phyloP scores from a whole-genome alignment of 2,329 filamentous ascomycete species.

The Pestalotiopsis sp. region DNA sequence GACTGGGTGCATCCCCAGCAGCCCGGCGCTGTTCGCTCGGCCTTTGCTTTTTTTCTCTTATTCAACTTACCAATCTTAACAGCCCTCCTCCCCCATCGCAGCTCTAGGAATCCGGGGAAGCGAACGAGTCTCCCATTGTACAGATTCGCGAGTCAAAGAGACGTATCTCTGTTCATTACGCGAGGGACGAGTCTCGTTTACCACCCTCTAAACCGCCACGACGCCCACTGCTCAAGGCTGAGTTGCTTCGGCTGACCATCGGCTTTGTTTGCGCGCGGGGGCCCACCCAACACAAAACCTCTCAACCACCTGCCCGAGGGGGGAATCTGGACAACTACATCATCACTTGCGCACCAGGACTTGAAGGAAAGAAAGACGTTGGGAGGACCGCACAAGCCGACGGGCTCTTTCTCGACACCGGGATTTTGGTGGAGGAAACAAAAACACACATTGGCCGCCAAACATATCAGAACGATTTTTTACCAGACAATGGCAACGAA shows the following conservation, averaged over 20 bases:
- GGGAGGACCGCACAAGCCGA: background rate
- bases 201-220: background rate
- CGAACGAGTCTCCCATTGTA: background rate
- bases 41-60: conserved; percentile 11
- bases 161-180: background rate
- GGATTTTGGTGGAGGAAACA: background rate
- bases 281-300: conserved; percentile 3
- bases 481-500: background rate
- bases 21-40: background rate
- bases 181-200: background rate
- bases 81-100: conserved; percentile 7
- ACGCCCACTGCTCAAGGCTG: background rate
- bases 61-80: conserved; percentile 9
- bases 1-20: conserved; percentile 5
- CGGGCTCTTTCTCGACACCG: background rate
- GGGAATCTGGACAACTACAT: conserved; percentile 4
- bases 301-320: background rate
- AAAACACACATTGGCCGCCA: background rate
- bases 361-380: background rate
- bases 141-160: background rate
- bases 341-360: background rate
- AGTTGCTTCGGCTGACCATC: background rate
- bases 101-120: background rate
- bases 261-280: background rate
- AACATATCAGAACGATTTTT: background rate